Percentiles rank a stretch among this genome's conserved stretches.
Evolutionary conservation across 352 stramenopile species (phyloP).

Genomic region (Discostella stelligera): DNA sequence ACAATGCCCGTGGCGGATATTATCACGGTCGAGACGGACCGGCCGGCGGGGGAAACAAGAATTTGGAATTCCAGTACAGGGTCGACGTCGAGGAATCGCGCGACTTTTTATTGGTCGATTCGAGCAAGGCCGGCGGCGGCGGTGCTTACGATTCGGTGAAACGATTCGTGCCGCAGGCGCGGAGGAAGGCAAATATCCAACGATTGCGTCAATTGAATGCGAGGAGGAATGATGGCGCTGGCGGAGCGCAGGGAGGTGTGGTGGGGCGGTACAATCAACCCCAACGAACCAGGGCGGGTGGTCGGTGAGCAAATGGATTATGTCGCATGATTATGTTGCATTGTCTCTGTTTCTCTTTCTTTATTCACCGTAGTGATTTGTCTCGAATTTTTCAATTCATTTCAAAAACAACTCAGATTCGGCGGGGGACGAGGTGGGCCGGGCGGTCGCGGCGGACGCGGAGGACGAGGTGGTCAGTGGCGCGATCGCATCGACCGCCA

Average conservation of each 20-base stretch:
- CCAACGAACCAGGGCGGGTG: constrained; percentile 34
- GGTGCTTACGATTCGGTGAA: constrained; percentile 50
- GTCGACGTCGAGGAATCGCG: constrained; percentile 89
- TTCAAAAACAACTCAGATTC: background rate
- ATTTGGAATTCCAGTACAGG: constrained; percentile 93
- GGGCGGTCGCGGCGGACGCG: background rate
- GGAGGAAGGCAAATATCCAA: constrained; percentile 48
- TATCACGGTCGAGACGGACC: too few species aligned
- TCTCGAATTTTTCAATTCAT: background rate
- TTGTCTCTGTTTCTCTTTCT: background rate
- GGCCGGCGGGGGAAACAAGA: constrained; percentile 84
- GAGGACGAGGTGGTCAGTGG: constrained; percentile 48
- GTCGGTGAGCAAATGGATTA: constrained; percentile 29
- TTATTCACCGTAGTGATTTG: background rate
- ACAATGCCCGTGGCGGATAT: background rate
- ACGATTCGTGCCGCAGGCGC: constrained; percentile 62
- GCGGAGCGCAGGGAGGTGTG: background rate
- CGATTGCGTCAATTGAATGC: constrained; percentile 72
- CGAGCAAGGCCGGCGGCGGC: constrained; percentile 84
- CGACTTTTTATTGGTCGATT: constrained; percentile 93
- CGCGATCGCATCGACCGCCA: constrained; percentile 66
- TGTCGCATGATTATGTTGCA: too few species aligned
- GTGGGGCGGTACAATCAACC: constrained; percentile 33
- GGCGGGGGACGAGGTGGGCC: background rate
- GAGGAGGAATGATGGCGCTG: constrained; percentile 30